Percentiles rank a stretch among this genome's conserved stretches.
These are phyloP conservation scores for Ichthyophthirius multifiliis DNA, from an alignment of 169 alveolate genomes.

Conservation along the genomic window DNA sequence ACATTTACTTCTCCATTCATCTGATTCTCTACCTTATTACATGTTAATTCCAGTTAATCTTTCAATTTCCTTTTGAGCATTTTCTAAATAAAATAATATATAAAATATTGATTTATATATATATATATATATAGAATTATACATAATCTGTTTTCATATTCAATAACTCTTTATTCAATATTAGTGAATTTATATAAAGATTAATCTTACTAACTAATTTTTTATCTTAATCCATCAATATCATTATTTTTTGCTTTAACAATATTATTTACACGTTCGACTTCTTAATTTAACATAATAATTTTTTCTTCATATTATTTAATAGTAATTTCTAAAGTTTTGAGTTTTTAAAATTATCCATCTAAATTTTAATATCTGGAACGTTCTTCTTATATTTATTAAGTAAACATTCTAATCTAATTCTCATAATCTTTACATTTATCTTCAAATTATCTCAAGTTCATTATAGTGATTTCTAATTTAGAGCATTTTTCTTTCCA, in stretches of 20 bases:
- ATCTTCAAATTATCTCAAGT: neutral
- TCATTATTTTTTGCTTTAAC: neutral
- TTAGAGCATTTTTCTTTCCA: neutral
- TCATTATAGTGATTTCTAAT: neutral
- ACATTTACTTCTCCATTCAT: neutral
- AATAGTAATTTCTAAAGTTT: neutral
- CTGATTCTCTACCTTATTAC: neutral
- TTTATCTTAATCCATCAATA: neutral
- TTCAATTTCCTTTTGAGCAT: neutral
- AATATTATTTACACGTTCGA: neutral
- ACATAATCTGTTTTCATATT: conserved; percentile 6
- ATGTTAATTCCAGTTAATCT: conserved; percentile 1
- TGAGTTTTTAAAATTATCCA: neutral
- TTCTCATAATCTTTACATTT: neutral
- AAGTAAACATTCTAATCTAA: neutral
- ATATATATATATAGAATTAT: neutral
- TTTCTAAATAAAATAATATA: neutral
- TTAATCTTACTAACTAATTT: neutral
- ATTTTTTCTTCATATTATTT: neutral
- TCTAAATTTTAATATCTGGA: neutral
- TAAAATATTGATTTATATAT: neutral
- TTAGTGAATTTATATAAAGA: neutral
- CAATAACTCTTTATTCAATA: neutral
- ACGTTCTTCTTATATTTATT: neutral
- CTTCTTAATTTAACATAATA: neutral